A percentile compares a stretch with the other conserved stretches of the same genome.
phyloP scores from a whole-genome alignment of 345 rosid species.

The Ceriops zippeliana region DNA sequence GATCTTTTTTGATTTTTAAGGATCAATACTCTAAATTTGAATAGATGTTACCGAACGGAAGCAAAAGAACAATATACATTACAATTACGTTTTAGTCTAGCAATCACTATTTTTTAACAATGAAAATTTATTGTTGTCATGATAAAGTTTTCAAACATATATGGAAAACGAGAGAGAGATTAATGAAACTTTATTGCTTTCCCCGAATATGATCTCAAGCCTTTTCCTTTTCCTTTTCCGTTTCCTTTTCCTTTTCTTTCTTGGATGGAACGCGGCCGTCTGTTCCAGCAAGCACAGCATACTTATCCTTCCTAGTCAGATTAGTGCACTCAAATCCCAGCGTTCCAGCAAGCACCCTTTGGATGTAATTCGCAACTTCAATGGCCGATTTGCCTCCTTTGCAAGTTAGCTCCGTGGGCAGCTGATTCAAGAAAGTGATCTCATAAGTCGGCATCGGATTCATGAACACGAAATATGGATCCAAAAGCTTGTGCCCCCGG shows the following conservation, averaged over 20 bases:
- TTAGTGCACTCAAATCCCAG: conserved; percentile 93
- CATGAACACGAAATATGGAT: conserved; percentile 95
- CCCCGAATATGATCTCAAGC: background rate
- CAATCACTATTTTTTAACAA: too few relatives aligned
- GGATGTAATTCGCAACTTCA: conserved; percentile 87
- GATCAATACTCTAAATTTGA: too few relatives aligned
- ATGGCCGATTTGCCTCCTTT: conserved; percentile 79
- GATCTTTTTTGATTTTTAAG: too few relatives aligned
- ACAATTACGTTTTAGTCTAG: too few relatives aligned
- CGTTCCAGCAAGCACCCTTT: conserved; percentile 77
- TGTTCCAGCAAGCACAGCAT: conserved; percentile 80
- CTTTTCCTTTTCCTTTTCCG: background rate
- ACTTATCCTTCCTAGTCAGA: conserved; percentile 90
- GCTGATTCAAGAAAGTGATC: conserved; percentile 83
- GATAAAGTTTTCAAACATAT: background rate
- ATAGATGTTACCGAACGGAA: too few relatives aligned
- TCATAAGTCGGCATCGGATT: conserved; percentile 84
- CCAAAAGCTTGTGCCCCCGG: conserved; percentile 74
- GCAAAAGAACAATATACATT: too few relatives aligned
- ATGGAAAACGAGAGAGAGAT: background rate
- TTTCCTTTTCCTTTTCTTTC: conserved; percentile 31
- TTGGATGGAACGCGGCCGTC: conserved; percentile 63
- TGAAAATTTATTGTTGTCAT: too few relatives aligned
- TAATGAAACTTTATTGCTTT: background rate
- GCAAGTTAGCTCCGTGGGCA: conserved; percentile 76